Percentiles rank a stretch among this genome's conserved stretches.
Conservation (phyloP, 192 early-diverging fungal genomes). For the Coemansia sp. region DNA sequence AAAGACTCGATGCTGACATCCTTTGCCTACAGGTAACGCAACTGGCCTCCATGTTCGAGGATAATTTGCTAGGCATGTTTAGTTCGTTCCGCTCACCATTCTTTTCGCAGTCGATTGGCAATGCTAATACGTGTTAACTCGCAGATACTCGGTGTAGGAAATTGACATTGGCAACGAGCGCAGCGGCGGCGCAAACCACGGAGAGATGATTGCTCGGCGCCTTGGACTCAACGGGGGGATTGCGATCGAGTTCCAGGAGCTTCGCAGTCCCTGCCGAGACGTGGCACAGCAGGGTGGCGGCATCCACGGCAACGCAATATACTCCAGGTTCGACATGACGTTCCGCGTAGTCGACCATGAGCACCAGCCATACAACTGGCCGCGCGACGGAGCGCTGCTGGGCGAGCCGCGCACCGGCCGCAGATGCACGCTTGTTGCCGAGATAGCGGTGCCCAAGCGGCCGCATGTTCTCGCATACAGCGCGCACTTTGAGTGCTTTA, state of each 20-base stretch:
- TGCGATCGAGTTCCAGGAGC: conserved; percentile 72
- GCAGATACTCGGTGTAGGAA: conserved; percentile 32
- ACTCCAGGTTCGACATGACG: conserved; percentile 62
- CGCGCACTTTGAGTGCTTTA: conserved; percentile 74
- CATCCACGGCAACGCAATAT: conserved; percentile 76
- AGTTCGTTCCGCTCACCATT: background rate
- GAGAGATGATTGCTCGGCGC: conserved; percentile 58
- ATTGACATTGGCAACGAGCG: conserved; percentile 74
- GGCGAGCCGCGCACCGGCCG: conserved; percentile 67
- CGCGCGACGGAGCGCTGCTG: conserved; percentile 57
- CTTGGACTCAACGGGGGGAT: conserved; percentile 66
- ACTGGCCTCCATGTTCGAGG: background rate
- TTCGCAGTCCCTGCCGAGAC: conserved; percentile 59
- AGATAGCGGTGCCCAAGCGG: conserved; percentile 51
- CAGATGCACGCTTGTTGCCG: conserved; percentile 62
- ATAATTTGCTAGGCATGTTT: too few relatives aligned
- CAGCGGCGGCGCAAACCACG: conserved; percentile 64
- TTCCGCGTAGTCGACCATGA: conserved; percentile 65
- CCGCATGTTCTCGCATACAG: conserved; percentile 67
- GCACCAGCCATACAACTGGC: conserved; percentile 72
- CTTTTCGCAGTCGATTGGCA: background rate
- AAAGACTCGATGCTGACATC: conserved; percentile 67
- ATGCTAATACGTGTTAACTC: background rate
- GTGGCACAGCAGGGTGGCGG: conserved; percentile 71
- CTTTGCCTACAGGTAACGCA: conserved; percentile 59